A percentile compares a stretch with the other conserved stretches of the same genome.
phyloP scores from a whole-genome alignment of 2,329 filamentous ascomycete genomes.

The Ilyonectria sp. region DNA sequence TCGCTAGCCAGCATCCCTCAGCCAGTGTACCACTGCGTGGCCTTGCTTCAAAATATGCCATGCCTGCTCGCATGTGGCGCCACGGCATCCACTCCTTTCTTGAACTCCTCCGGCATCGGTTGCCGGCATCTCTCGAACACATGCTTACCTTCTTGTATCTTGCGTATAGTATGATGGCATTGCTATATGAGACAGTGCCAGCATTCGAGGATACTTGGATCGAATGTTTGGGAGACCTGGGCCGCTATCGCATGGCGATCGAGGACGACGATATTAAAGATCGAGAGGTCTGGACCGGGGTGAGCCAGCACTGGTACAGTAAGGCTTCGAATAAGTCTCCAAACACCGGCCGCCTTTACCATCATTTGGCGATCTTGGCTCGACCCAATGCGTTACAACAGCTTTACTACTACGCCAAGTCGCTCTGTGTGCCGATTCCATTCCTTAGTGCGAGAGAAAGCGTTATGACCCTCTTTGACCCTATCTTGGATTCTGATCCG shows the following conservation, averaged over 20 bases:
- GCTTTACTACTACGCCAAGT: constrained; percentile 80
- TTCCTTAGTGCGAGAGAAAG: constrained; percentile 79
- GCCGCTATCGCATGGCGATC: constrained; percentile 89
- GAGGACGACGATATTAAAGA: constrained; percentile 85
- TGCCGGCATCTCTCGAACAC: constrained; percentile 85
- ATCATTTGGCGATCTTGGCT: constrained; percentile 87
- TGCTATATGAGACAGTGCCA: constrained; percentile 88
- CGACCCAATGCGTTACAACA: constrained; percentile 79
- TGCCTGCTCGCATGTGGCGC: constrained; percentile 95
- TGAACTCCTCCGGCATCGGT: constrained; percentile 79
- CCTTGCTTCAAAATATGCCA: constrained; percentile 85
- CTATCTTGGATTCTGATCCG: constrained; percentile 61
- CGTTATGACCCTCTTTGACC: constrained; percentile 78
- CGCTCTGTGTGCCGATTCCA: constrained; percentile 76
- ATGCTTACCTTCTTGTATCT: constrained; percentile 94
- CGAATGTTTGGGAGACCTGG: constrained; percentile 90
- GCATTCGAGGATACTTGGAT: constrained; percentile 92
- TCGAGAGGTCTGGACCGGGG: constrained; percentile 84
- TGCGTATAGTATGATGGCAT: constrained; percentile 90
- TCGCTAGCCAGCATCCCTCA: constrained; percentile 88
- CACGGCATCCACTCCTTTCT: constrained; percentile 91
- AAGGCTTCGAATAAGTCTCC: constrained; percentile 85
- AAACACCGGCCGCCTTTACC: constrained; percentile 83
- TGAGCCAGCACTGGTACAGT: constrained; percentile 87
- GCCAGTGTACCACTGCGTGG: constrained; percentile 77